Evolutionary conservation across 495 filamentous ascomycete genomes (phyloP), one percentile per base, ranked within the genome.

Genomic region (Viridothelium virens): DNA sequence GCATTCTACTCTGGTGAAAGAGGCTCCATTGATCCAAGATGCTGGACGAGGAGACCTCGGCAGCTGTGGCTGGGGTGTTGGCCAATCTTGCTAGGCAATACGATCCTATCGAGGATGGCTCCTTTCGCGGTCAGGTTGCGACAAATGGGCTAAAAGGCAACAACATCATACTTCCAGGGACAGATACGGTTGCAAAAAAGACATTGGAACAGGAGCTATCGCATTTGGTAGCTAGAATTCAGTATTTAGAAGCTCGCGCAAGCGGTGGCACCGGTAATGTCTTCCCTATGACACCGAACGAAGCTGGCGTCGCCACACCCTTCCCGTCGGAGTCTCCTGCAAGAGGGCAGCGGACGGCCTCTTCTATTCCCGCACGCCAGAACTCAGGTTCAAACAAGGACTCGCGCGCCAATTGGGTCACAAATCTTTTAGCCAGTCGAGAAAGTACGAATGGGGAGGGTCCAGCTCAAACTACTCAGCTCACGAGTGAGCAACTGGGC

Each of bases 151-250:
- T 70, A 1, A 74, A 76, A 48, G 62, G 48, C 5, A 41, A 66
- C 25, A 70, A 70, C 63, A 73, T 79, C 63, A 63, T 63, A 65
- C 72, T 82, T 31, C 79, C 80, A 18, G 80, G 80, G 14, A 69
- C 78, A 59, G 79, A 81, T 70, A 75, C 75, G n/a, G 70, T 72
- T 38, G 79, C 77, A 62, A 82, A 82, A 71, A 74, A 72, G 63
- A 71, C 71, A 33, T 66, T 81, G 31, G 80, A 82, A 68, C 72
- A 69, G 33, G 80, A 82, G 70, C 72, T 82, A 48, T 74, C 77
- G 41, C 77, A 77, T 11, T 69, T 82, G 33, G 77, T 77, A 16
- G 67, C 75, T 34, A 77, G 80, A 65, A 75, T 82, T 33, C 79
- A 79, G 47, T 73, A 74, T 56, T 73, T 82, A 44, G 80, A 82